These are phyloP conservation scores for Flueggea neowawraea DNA, from an alignment of 441 rosid species.

Conservation along the genomic window DNA sequence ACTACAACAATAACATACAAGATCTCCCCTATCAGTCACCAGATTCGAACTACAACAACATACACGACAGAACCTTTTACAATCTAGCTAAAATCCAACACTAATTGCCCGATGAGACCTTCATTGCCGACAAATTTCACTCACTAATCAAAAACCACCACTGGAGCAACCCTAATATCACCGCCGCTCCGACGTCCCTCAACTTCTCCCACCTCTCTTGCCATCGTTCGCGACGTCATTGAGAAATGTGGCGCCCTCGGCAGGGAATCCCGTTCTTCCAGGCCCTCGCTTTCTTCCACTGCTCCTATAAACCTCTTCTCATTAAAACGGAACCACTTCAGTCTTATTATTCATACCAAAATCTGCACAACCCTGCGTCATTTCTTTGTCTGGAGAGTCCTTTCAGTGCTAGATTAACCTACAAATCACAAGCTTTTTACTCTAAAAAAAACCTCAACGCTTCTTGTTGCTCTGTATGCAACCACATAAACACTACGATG, in stretches of 20 bases:
- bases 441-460: too few relatives aligned
- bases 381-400: too few relatives aligned
- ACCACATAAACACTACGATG: too few relatives aligned
- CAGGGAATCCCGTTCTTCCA: constrained; percentile 79
- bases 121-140: constrained; percentile 47
- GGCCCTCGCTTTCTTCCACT: constrained; percentile 77
- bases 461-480: too few relatives aligned
- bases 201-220: constrained; percentile 52
- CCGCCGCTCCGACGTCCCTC: constrained; percentile 45
- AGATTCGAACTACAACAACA: constrained; percentile 25
- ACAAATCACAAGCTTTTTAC: too few relatives aligned
- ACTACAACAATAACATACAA: constrained; percentile 21
- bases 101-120: constrained; percentile 41
- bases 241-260: constrained; percentile 63
- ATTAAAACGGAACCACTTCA: too few relatives aligned
- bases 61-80: background rate
- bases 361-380: too few relatives aligned
- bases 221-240: constrained; percentile 50
- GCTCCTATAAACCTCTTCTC: too few relatives aligned
- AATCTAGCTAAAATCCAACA: background rate
- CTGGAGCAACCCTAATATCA: constrained; percentile 63
- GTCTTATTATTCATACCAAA: too few relatives aligned
- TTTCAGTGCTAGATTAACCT: too few relatives aligned
- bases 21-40: constrained; percentile 43
- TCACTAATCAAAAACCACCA: constrained; percentile 72